Conservation (phyloP, 2,329 filamentous ascomycete species). For the Metarhizium brunneum region DNA sequence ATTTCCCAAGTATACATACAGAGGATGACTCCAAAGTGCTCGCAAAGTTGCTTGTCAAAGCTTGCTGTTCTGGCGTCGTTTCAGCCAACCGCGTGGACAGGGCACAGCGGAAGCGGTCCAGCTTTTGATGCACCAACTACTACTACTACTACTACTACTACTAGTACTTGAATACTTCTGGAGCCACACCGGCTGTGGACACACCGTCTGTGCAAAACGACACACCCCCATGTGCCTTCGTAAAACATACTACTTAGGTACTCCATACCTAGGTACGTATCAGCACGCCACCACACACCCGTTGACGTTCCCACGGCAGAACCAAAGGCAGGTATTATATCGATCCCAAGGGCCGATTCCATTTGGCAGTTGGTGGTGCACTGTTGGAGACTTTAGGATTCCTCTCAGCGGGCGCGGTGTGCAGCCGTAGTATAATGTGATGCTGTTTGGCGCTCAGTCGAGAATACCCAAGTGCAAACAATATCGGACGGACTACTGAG, state of each 20-base stretch:
- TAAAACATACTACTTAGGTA: not conserved
- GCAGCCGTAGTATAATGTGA: no score
- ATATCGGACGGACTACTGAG: no score
- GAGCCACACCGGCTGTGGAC: not conserved
- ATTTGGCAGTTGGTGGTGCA: no score
- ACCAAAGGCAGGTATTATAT: no score
- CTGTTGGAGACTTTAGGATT: no score
- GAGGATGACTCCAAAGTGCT: not conserved
- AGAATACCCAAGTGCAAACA: not conserved
- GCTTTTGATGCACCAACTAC: not conserved
- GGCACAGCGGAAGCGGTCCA: not conserved
- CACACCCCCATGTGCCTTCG: not conserved
- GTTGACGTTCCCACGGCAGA: no score
- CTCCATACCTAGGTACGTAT: not conserved
- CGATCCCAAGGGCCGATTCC: no score
- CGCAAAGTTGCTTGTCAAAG: not conserved
- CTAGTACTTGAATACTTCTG: not conserved
- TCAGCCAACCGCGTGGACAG: slow-evolving; percentile 1
- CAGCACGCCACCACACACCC: no score
- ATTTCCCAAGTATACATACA: not conserved
- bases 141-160: no score
- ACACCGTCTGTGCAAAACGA: no score
- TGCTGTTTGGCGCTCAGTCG: no score
- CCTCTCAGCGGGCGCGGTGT: no score
- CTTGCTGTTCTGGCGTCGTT: not conserved